Percentiles rank a stretch among this genome's conserved stretches.
Evolutionary conservation across 2,329 filamentous ascomycete species (phyloP).

Genomic region (Trichoderma oligosporum): DNA sequence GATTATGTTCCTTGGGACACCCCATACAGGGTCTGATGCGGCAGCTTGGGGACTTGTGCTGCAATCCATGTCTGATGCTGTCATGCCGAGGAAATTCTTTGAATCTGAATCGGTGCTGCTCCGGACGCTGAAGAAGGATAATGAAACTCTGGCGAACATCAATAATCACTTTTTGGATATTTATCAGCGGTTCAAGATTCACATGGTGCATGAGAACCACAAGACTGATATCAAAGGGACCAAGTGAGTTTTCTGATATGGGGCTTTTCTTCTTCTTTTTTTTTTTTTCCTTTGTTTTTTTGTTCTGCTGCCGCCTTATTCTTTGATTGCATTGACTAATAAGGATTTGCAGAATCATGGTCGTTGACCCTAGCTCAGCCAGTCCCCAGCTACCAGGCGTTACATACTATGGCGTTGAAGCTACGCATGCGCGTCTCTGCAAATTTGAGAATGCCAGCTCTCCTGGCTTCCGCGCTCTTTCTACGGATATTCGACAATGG

Average conservation of each 20-base stretch:
- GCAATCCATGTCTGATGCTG: slow-evolving; percentile 62
- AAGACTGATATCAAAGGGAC: slow-evolving; percentile 66
- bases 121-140: slow-evolving; percentile 67
- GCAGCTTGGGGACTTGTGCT: slow-evolving; percentile 65
- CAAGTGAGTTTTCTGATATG: slow-evolving; percentile 39
- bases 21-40: slow-evolving; percentile 65
- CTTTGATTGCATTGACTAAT: background rate
- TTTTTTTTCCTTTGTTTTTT: background rate
- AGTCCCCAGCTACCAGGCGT: slow-evolving; percentile 66
- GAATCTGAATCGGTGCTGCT: slow-evolving; percentile 65
- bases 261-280: background rate
- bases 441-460: slow-evolving; percentile 63
- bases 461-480: slow-evolving; percentile 58
- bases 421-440: slow-evolving; percentile 68
- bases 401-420: slow-evolving; percentile 70
- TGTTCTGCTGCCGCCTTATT: too few relatives aligned
- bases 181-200: slow-evolving; percentile 66
- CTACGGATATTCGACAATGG: slow-evolving; percentile 50
- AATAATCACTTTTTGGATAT: slow-evolving; percentile 70
- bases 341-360: slow-evolving; percentile 41
- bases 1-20: slow-evolving; percentile 73
- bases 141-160: slow-evolving; percentile 70
- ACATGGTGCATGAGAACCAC: slow-evolving; percentile 73
- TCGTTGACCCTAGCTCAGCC: slow-evolving; percentile 68
- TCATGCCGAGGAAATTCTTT: slow-evolving; percentile 63